Percentiles rank a stretch among this genome's conserved stretches.
These are phyloP conservation scores for Pyrus bretschneideri DNA, from an alignment of 306 rosid genomes.

Conservation along the genomic window DNA sequence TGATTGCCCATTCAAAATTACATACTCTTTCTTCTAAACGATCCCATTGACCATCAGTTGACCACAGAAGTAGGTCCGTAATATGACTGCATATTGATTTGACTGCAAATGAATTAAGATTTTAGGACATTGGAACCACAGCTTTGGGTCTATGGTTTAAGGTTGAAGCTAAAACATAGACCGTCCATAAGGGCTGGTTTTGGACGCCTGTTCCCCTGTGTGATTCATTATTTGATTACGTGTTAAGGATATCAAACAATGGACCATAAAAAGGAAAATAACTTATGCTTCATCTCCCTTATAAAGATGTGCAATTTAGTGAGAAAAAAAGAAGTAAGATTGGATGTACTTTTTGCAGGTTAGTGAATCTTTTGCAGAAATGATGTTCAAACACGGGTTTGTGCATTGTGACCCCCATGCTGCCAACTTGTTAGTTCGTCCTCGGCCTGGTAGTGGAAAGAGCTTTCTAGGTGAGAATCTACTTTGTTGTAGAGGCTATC, in stretches of 20 bases:
- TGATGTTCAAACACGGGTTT: constrained; percentile 98
- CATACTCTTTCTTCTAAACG: not conserved
- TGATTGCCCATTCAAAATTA: not conserved
- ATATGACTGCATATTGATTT: not conserved
- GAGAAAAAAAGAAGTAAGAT: constrained; percentile 3
- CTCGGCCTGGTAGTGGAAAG: constrained; percentile 56
- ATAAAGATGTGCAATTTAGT: not conserved
- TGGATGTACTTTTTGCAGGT: constrained; percentile 47
- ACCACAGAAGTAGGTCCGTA: not conserved
- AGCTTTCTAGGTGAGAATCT: constrained; percentile 59
- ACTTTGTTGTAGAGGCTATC: constrained; percentile 5
- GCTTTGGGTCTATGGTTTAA: not conserved
- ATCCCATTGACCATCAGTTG: constrained; percentile 1
- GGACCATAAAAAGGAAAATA: not conserved
- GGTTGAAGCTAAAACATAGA: not conserved
- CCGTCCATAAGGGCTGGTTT: not conserved
- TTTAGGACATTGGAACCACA: not conserved
- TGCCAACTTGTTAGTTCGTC: constrained; percentile 88
- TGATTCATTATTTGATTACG: constrained; percentile 6
- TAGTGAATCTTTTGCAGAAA: constrained; percentile 91
- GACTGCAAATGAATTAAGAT: not conserved
- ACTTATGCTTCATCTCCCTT: not conserved
- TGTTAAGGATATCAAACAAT: not conserved
- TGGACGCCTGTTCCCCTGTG: not conserved
- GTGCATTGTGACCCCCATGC: constrained; percentile 98